phyloP scores from a whole-genome alignment of 2,329 filamentous ascomycete species.

The Mycosphaerella arachidis region DNA sequence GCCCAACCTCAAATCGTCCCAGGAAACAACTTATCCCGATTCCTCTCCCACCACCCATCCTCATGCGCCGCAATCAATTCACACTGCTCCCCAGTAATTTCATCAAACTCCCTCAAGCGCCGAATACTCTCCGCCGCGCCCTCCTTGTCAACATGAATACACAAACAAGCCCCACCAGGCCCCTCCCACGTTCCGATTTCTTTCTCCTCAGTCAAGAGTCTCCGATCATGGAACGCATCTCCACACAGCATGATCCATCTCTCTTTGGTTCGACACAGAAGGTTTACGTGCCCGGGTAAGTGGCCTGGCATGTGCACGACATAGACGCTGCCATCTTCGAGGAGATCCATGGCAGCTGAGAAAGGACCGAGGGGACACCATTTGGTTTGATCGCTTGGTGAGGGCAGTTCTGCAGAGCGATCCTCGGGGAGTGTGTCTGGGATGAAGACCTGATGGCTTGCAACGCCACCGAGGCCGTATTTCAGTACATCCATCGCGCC shows the following conservation, averaged over 20 bases:
- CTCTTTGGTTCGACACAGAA: slow-evolving; percentile 40
- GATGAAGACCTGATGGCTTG: slow-evolving; percentile 42
- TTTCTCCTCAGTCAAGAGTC: slow-evolving; percentile 50
- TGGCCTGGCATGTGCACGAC: slow-evolving; percentile 51
- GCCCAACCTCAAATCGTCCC: slow-evolving; percentile 22
- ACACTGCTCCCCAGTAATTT: slow-evolving; percentile 35
- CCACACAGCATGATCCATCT: slow-evolving; percentile 50
- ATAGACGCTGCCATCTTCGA: slow-evolving; percentile 45
- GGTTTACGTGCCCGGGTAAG: slow-evolving; percentile 49
- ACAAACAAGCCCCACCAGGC: slow-evolving; percentile 41
- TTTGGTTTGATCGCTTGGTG: slow-evolving; percentile 19
- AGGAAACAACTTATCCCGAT: slow-evolving; percentile 22
- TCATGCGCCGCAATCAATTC: slow-evolving; percentile 53
- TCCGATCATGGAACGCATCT: slow-evolving; percentile 51
- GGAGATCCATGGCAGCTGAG: slow-evolving; percentile 45
- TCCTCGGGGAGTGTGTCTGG: slow-evolving; percentile 39
- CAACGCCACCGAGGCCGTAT: slow-evolving; percentile 25
- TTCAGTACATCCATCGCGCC: slow-evolving; percentile 43
- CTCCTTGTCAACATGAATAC: slow-evolving; percentile 49
- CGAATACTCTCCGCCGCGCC: slow-evolving; percentile 43
- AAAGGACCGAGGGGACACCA: slow-evolving; percentile 46
- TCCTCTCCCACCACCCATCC: slow-evolving; percentile 42
- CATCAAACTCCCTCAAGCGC: slow-evolving; percentile 37
- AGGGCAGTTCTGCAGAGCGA: slow-evolving; percentile 44
- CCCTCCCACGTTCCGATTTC: slow-evolving; percentile 50